Conservation (phyloP, 2,329 filamentous ascomycete species). For the Trichoderma koningiopsis region DNA sequence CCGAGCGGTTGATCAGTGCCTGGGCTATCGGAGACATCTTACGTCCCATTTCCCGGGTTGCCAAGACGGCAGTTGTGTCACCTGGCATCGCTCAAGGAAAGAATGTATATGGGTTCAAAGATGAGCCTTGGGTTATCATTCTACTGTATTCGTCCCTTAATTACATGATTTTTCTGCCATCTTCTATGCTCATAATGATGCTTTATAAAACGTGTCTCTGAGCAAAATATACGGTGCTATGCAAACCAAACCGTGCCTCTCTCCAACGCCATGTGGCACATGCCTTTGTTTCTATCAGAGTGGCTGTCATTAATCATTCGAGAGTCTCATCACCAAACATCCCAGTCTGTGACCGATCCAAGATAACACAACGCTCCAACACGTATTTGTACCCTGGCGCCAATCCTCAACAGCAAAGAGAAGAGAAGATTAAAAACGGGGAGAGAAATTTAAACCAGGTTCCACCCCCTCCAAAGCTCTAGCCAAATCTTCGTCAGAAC, state of each 20-base stretch:
- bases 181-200: slow-evolving; percentile 4
- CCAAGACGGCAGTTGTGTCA: too few species aligned
- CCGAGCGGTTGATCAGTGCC: too few species aligned
- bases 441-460: background rate
- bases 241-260: slow-evolving; percentile 11
- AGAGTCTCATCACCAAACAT: slow-evolving; percentile 5
- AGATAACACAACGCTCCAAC: slow-evolving; percentile 18
- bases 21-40: too few species aligned
- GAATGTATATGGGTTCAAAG: too few species aligned
- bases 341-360: slow-evolving; percentile 13
- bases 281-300: slow-evolving; percentile 13
- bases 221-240: slow-evolving; percentile 1
- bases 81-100: too few species aligned
- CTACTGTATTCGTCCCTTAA: too few species aligned
- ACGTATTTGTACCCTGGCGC: background rate
- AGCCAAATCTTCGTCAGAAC: background rate
- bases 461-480: background rate
- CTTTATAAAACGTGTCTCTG: background rate
- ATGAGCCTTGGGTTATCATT: too few species aligned
- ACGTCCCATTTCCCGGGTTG: too few species aligned
- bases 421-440: background rate
- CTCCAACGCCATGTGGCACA: slow-evolving; percentile 12
- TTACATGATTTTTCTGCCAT: background rate
- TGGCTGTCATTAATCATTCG: slow-evolving; percentile 16
- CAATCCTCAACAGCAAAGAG: background rate